A percentile compares a stretch with the other conserved stretches of the same genome.
phyloP scores from a whole-genome alignment of 2,329 filamentous ascomycete genomes.

The Colletotrichum lupini region DNA sequence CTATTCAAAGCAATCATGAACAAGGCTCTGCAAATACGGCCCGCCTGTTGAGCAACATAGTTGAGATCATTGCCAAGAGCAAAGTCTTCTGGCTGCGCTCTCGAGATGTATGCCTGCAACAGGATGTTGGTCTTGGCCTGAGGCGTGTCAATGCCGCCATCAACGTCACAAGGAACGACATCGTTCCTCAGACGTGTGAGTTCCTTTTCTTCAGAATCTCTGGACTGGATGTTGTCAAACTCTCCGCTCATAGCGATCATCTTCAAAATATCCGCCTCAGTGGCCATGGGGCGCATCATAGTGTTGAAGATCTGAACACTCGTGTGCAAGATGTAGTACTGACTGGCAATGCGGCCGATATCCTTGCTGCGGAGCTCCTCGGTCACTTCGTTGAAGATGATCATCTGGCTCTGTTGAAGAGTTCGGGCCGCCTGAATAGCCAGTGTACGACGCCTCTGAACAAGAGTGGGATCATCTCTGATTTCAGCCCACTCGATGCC shows the following conservation, averaged over 20 bases:
- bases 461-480: slow-evolving; percentile 86
- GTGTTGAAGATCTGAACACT: slow-evolving; percentile 97
- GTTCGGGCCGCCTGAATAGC: slow-evolving; percentile 89
- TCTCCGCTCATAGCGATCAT: slow-evolving; percentile 99
- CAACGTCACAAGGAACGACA: slow-evolving; percentile 80
- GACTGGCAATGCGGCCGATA: slow-evolving; percentile 94
- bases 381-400: slow-evolving; percentile 95
- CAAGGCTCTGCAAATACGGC: slow-evolving; percentile 90
- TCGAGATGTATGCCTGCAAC: slow-evolving; percentile 92
- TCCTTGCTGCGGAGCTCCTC: slow-evolving; percentile 95
- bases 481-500: slow-evolving; percentile 96
- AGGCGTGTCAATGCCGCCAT: slow-evolving; percentile 74
- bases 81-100: slow-evolving; percentile 90
- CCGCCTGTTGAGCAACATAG: slow-evolving; percentile 95
- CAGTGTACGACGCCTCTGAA: slow-evolving; percentile 85
- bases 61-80: slow-evolving; percentile 90
- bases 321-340: slow-evolving; percentile 94
- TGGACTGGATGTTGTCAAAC: slow-evolving; percentile 95
- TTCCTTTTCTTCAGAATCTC: slow-evolving; percentile 91
- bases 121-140: slow-evolving; percentile 97
- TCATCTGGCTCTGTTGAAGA: slow-evolving; percentile 95
- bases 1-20: slow-evolving; percentile 98
- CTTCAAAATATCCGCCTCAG: slow-evolving; percentile 90
- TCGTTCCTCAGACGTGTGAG: slow-evolving; percentile 79
- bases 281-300: slow-evolving; percentile 87